Base-by-base conservation (phyloP, 305 asterid genomes). In the Plantago rigida region DNA sequence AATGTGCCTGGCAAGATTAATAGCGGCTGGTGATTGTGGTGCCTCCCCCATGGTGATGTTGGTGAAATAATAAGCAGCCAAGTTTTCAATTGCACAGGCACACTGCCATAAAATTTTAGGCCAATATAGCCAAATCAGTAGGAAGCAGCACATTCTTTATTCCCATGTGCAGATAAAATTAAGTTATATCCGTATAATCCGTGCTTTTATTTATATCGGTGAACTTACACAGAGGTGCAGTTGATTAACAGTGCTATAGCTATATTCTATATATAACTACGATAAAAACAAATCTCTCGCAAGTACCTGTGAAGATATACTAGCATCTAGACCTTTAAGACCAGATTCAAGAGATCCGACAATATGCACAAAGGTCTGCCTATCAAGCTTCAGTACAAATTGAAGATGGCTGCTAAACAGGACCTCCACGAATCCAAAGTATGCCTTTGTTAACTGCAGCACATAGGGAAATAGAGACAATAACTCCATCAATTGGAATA, bases 271-370 rank as follows among this genome's bases (percentile, higher is more conserved):
- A 39, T 39, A 22, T 9, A 12, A 41, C 13, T 47, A 60, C 56
- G 19, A 0, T 46, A 65, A 56, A 36, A 68, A 13, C n/a, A 13
- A 19, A 50, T 64, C 34, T 53, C 47, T 24, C 45, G 17, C 55
- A 76, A 75, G 52, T 69, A 87, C 98, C 98, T 91, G 96, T 19
- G 98, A 80, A 69, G 94, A 86, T 70, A 92, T 84, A 70, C 86
- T 77, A 71, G 81, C 73, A 74, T 92, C 96, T 14, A 88, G 89
- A 72, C 95, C 95, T 77, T 82, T 92, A 68, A 92, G 91, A 69
- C 96, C 98, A 13, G 94, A 88, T 69, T 86, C 94, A 46, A 92
- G 96, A 12, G 98, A 92, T 51, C 98, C 88, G 71, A 81, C 89
- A 68, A 92, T 84, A 75, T 88, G 94, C 83, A 73, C 77, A 79